Conservation (phyloP, 352 stramenopile species). For the Phytopythium delawarense region DNA sequence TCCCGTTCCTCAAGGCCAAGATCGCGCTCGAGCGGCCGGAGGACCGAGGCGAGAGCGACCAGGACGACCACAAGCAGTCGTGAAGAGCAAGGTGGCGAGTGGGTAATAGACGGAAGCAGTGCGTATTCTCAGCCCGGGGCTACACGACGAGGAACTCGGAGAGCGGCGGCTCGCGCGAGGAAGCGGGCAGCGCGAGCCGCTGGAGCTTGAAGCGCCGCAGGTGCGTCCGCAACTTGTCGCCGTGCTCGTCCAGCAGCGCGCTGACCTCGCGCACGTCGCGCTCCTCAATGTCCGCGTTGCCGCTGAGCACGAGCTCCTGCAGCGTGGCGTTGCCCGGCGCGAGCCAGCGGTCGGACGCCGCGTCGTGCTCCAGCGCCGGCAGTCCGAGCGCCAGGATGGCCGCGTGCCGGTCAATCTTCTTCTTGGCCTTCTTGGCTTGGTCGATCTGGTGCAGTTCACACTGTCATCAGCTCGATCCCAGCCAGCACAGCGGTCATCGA, state of each 20-base stretch:
- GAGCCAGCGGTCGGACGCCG: conserved; percentile 46
- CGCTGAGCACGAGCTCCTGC: conserved; percentile 61
- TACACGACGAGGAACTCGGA: conserved; percentile 23
- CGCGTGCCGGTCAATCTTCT: conserved; percentile 61
- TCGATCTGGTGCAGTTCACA: conserved; percentile 33
- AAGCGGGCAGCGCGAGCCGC: conserved; percentile 26
- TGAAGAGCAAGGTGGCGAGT: not conserved
- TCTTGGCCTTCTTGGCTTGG: conserved; percentile 77
- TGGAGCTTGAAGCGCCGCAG: conserved; percentile 65
- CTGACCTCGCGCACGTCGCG: conserved; percentile 34
- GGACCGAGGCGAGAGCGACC: conserved; percentile 17
- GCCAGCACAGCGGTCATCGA: not conserved
- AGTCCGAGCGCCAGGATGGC: conserved; percentile 54
- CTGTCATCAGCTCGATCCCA: not conserved
- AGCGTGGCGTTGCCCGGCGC: conserved; percentile 52
- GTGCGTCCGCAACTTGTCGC: conserved; percentile 38
- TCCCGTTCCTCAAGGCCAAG: conserved; percentile 52
- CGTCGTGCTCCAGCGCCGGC: conserved; percentile 37
- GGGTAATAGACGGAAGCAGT: not conserved
- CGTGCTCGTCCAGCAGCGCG: conserved; percentile 30
- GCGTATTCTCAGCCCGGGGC: not conserved
- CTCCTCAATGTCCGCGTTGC: conserved; percentile 40
- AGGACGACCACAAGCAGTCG: conserved; percentile 5
- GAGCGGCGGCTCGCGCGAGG: conserved; percentile 9
- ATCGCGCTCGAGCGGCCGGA: conserved; percentile 37